These are phyloP conservation scores for Camelina hispida DNA, from an alignment of 345 rosid species.

Conservation along the genomic window DNA sequence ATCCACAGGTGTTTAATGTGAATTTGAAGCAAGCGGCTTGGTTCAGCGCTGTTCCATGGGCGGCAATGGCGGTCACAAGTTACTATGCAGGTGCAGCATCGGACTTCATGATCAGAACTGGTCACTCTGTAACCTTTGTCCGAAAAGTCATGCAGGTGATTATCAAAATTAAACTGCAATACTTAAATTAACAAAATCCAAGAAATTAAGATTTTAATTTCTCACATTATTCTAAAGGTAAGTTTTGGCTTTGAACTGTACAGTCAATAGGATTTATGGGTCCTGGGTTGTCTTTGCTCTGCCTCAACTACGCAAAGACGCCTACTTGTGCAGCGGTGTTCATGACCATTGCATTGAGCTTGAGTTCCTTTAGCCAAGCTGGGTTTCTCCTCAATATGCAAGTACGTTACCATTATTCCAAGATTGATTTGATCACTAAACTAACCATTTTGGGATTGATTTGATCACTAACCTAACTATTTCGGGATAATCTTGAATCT, in stretches of 20 bases:
- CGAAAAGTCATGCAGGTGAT: constrained; percentile 94
- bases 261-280: constrained; percentile 93
- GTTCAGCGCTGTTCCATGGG: constrained; percentile 99
- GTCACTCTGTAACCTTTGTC: constrained; percentile 74
- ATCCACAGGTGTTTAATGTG: constrained; percentile 70
- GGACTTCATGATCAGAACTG: constrained; percentile 69
- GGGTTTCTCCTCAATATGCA: constrained; percentile 97
- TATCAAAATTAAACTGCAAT: neutral
- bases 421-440: constrained; percentile 21
- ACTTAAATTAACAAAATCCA: neutral
- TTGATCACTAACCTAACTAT: neutral
- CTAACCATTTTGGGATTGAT: constrained; percentile 2
- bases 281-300: constrained; percentile 80
- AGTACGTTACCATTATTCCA: no score
- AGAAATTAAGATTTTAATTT: no score
- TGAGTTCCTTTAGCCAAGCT: constrained; percentile 98
- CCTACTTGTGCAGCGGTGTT: constrained; percentile 64
- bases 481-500: constrained; percentile 19
- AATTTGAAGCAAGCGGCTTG: constrained; percentile 97
- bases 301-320: constrained; percentile 76
- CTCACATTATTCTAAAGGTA: constrained; percentile 10
- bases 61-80: constrained; percentile 85
- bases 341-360: constrained; percentile 79
- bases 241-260: neutral
- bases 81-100: constrained; percentile 81